phyloP scores from a whole-genome alignment of 441 rosid genomes.

The Macaranga tanarius region DNA sequence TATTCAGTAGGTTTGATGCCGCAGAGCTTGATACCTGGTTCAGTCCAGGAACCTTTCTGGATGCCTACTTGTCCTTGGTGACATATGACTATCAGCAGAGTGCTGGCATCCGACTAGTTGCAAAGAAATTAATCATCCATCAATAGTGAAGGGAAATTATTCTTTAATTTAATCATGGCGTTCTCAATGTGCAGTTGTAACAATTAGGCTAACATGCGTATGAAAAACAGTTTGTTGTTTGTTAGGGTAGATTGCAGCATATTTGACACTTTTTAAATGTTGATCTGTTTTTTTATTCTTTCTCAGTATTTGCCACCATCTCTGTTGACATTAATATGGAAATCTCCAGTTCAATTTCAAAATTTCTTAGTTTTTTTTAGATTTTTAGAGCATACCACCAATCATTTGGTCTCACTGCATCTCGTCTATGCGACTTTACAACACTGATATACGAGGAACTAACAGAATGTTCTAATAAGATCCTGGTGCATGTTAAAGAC shows the following conservation, averaged over 20 bases:
- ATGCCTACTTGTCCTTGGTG: constrained; percentile 57
- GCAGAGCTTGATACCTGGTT: constrained; percentile 50
- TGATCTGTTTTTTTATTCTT: neutral
- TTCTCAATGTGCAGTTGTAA: neutral
- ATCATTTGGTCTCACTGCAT: neutral
- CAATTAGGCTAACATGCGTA: constrained; percentile 6
- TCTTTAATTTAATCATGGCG: neutral
- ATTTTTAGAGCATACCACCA: too few species aligned
- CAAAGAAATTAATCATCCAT: constrained; percentile 51
- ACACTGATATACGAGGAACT: neutral
- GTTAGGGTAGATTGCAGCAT: neutral
- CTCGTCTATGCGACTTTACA: neutral
- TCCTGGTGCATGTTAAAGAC: neutral
- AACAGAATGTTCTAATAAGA: neutral
- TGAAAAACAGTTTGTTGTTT: constrained; percentile 10
- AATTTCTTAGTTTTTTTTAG: neutral
- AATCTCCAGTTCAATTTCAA: neutral
- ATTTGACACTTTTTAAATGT: too few species aligned
- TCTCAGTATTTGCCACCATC: neutral
- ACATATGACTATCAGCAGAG: constrained; percentile 68
- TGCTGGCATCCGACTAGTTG: constrained; percentile 78
- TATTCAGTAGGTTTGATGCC: constrained; percentile 43
- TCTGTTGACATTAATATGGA: neutral
- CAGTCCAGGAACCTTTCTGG: constrained; percentile 48
- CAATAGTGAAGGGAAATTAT: constrained; percentile 17